These are phyloP conservation scores for Beta vulgaris DNA, from an alignment of 148 eudicot genomes.

Conservation along the genomic window DNA sequence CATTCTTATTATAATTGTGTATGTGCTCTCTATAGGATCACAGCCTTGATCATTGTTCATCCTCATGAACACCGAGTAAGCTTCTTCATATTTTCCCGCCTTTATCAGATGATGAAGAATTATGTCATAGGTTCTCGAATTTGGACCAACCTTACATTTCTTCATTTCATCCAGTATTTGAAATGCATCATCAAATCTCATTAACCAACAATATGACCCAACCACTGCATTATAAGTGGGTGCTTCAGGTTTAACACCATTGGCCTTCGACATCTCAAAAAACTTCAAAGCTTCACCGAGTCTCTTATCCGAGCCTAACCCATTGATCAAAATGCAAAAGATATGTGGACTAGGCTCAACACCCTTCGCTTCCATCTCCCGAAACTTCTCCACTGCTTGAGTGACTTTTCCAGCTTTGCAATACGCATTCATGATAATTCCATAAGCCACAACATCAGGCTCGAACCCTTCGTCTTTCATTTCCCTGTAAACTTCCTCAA, in stretches of 20 bases:
- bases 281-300: constrained; percentile 59
- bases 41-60: constrained; percentile 52
- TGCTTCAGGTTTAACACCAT: constrained; percentile 49
- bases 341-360: constrained; percentile 59
- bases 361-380: constrained; percentile 55
- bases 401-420: constrained; percentile 57
- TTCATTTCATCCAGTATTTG: constrained; percentile 70
- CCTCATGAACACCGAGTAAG: constrained; percentile 52
- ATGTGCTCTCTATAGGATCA: constrained; percentile 61
- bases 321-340: constrained; percentile 79
- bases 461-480: constrained; percentile 73
- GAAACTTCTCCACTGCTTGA: constrained; percentile 50
- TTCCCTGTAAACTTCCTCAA: constrained; percentile 66
- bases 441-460: constrained; percentile 78
- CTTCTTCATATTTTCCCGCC: constrained; percentile 50
- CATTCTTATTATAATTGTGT: constrained; percentile 81
- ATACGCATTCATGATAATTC: constrained; percentile 74
- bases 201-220: constrained; percentile 78
- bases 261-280: constrained; percentile 54
- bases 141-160: constrained; percentile 60
- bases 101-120: constrained; percentile 72
- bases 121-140: constrained; percentile 73
- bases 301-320: constrained; percentile 62
- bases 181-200: constrained; percentile 65
- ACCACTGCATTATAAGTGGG: constrained; percentile 84